Percentiles rank a stretch among this genome's conserved stretches.
phyloP scores from a whole-genome alignment of 176 grass and related monocot species.

The Otatea glauca region DNA sequence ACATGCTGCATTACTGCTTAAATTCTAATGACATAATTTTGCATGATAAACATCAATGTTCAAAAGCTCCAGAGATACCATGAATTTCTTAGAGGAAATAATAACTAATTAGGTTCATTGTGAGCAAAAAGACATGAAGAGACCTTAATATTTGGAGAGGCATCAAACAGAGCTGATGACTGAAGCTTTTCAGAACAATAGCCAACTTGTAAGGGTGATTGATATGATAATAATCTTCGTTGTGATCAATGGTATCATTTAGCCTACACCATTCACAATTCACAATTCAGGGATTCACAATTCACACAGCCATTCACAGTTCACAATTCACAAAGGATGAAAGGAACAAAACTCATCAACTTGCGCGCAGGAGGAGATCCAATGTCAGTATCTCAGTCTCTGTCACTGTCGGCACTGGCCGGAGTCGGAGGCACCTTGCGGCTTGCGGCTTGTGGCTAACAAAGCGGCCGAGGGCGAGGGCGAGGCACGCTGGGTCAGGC shows the following conservation, averaged over 20 bases:
- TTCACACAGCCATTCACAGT: too few species aligned
- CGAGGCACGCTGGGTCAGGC: too few species aligned
- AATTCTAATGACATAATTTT: not conserved
- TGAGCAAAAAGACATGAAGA: not conserved
- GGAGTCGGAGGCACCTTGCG: too few species aligned
- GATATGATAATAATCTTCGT: not conserved
- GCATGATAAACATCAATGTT: conserved; percentile 17
- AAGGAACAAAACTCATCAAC: too few species aligned
- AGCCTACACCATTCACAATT: not conserved
- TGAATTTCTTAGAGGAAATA: conserved; percentile 15
- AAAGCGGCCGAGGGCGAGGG: too few species aligned
- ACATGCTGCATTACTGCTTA: not conserved
- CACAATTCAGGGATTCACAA: too few species aligned
- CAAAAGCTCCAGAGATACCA: not conserved
- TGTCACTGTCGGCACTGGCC: too few species aligned
- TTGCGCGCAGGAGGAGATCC: too few species aligned
- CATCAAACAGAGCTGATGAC: not conserved
- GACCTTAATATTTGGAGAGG: not conserved
- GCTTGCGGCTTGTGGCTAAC: too few species aligned
- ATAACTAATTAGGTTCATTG: not conserved
- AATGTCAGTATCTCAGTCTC: too few species aligned
- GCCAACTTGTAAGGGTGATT: not conserved
- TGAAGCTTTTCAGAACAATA: not conserved
- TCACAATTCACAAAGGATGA: too few species aligned
- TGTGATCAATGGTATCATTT: not conserved